Evolutionary conservation across 176 grass and related monocot species (phyloP).

Genomic region (Carex cristatella): DNA sequence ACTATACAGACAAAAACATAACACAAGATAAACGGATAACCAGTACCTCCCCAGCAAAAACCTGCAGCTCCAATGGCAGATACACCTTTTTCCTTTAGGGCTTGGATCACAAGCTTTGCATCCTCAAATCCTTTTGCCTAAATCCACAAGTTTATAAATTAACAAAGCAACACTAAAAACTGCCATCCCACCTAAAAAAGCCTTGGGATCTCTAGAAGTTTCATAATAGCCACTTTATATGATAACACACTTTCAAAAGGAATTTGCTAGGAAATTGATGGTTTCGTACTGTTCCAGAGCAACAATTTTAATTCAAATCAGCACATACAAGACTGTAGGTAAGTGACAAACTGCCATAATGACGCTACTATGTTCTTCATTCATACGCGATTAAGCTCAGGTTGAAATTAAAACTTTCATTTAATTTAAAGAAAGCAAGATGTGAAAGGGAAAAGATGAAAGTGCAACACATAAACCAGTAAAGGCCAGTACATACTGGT

Average conservation of each 20-base stretch:
- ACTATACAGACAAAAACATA: too few relatives aligned
- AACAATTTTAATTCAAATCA: not conserved
- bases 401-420: not conserved
- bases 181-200: not conserved
- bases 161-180: not conserved
- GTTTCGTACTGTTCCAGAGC: not conserved
- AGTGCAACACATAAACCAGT: not conserved
- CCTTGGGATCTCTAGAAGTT: not conserved
- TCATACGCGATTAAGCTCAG: not conserved
- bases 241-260: not conserved
- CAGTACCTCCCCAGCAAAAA: constrained; percentile 34
- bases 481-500: constrained; percentile 10
- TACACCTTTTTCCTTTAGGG: constrained; percentile 31
- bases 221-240: not conserved
- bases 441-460: not conserved
- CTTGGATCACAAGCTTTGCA: constrained; percentile 40
- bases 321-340: not conserved
- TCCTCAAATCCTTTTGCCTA: constrained; percentile 43
- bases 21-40: too few relatives aligned
- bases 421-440: not conserved
- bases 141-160: not conserved
- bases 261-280: not conserved
- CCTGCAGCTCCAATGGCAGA: constrained; percentile 37
- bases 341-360: not conserved
- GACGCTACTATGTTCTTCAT: not conserved